phyloP scores from a whole-genome alignment of 1,139 yeast genomes.

The Casaregolazyma lundiana region DNA sequence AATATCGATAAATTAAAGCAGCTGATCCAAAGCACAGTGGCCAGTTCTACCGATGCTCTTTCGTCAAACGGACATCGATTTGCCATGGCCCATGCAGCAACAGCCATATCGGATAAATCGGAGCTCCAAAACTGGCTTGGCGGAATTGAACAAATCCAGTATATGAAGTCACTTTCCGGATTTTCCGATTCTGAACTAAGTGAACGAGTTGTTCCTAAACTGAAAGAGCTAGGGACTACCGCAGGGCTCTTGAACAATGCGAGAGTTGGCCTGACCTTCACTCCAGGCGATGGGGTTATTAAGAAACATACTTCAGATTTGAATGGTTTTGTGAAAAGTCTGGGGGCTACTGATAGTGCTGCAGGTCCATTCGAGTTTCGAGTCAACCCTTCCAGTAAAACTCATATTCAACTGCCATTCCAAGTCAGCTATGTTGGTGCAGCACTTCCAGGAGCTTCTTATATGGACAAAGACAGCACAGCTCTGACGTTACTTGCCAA shows the following conservation, averaged over 20 bases:
- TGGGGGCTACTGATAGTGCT: constrained; percentile 4
- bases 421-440: constrained; percentile 83
- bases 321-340: constrained; percentile 15
- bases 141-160: constrained; percentile 74
- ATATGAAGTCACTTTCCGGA: constrained; percentile 56
- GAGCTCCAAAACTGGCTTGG: constrained; percentile 57
- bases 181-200: constrained; percentile 56
- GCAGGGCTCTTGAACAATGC: constrained; percentile 20
- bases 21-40: constrained; percentile 66
- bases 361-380: constrained; percentile 5
- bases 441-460: constrained; percentile 63
- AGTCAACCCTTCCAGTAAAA: constrained; percentile 24
- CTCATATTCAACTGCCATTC: constrained; percentile 71
- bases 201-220: constrained; percentile 54
- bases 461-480: constrained; percentile 73
- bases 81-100: constrained; percentile 65
- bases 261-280: constrained; percentile 25
- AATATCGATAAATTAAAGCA: constrained; percentile 69
- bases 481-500: constrained; percentile 78
- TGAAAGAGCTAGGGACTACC: constrained; percentile 48
- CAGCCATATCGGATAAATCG: constrained; percentile 58
- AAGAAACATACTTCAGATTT: constrained; percentile 15
- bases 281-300: constrained; percentile 20
- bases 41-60: constrained; percentile 70
- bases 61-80: constrained; percentile 88